These are phyloP conservation scores for Huntiella bhutanensis DNA, from an alignment of 2,329 filamentous ascomycete species.

Conservation along the genomic window DNA sequence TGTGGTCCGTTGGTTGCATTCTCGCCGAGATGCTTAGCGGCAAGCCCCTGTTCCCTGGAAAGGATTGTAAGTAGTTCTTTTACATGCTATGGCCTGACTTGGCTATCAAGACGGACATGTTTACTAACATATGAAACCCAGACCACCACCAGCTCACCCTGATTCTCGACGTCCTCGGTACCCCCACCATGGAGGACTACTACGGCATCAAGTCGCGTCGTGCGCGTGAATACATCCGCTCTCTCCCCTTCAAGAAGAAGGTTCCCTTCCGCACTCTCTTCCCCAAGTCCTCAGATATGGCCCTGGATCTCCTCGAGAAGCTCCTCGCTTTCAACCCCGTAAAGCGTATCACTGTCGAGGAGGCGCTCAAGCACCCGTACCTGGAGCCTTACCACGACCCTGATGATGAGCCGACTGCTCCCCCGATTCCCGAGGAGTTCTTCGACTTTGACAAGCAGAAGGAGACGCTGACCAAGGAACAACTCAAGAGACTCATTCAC, in stretches of 20 bases:
- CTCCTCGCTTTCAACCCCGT: constrained; percentile 94
- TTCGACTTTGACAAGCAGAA: constrained; percentile 99
- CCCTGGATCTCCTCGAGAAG: constrained; percentile 85
- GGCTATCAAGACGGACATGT: neutral
- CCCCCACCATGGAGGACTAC: constrained; percentile 99
- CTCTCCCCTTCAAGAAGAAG: constrained; percentile 98
- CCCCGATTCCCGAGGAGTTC: constrained; percentile 94
- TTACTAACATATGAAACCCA: constrained; percentile 19
- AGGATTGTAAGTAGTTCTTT: constrained; percentile 57
- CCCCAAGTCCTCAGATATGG: constrained; percentile 96
- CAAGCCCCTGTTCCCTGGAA: constrained; percentile 93
- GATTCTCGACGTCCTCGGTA: constrained; percentile 91
- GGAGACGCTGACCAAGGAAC: constrained; percentile 94
- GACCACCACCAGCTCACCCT: constrained; percentile 96
- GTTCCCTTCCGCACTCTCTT: constrained; percentile 94
- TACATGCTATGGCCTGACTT: neutral
- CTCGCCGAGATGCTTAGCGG: constrained; percentile 97
- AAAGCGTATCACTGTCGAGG: constrained; percentile 95
- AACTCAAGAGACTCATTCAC: constrained; percentile 93
- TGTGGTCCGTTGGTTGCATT: constrained; percentile 98
- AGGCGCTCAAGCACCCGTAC: constrained; percentile 93
- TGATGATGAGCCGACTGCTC: constrained; percentile 91
- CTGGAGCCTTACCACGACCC: constrained; percentile 97
- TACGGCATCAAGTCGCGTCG: constrained; percentile 98
- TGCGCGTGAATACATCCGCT: constrained; percentile 93